Percentiles rank a stretch among this genome's conserved stretches.
These are phyloP conservation scores for Leptographium galeiforme DNA, from an alignment of 2,329 filamentous ascomycete species.

Conservation along the genomic window DNA sequence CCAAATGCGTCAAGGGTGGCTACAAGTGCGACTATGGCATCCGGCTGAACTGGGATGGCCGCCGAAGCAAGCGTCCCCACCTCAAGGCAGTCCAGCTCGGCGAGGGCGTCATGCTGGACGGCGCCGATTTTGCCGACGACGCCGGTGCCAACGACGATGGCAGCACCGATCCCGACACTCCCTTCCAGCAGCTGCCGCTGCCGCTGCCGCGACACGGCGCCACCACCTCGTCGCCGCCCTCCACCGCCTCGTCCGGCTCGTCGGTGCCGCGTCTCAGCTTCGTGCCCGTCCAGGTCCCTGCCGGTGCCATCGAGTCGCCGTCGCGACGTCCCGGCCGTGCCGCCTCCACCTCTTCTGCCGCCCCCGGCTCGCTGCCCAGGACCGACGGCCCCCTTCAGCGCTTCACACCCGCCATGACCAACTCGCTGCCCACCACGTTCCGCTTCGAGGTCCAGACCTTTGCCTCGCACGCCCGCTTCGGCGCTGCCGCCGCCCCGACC, in stretches of 20 bases:
- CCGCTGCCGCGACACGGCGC: conserved; percentile 2
- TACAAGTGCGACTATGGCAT: conserved; percentile 72
- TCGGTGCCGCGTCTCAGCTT: not conserved
- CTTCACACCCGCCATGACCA: not conserved
- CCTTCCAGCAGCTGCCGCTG: not conserved
- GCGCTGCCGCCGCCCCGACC: not conserved
- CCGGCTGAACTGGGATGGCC: conserved; percentile 67
- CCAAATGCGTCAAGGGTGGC: conserved; percentile 58
- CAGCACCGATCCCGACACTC: not conserved
- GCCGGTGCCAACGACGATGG: not conserved
- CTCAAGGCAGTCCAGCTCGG: conserved; percentile 16
- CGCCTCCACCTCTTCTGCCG: not conserved
- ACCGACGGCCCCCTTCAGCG: not conserved
- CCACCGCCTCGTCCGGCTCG: not conserved
- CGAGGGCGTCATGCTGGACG: not conserved
- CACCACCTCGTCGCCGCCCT: conserved; percentile 3
- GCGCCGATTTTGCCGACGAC: not conserved
- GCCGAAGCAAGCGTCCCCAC: conserved; percentile 44
- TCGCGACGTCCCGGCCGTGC: not conserved
- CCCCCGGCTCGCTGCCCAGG: not conserved
- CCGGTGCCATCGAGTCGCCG: not conserved
- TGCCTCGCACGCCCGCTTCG: not conserved
- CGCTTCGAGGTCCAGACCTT: conserved; percentile 1
- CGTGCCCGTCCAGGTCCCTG: conserved; percentile 3
- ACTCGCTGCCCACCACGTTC: not conserved